A percentile compares a stretch with the other conserved stretches of the same genome.
Conservation (phyloP, 202 grass and related monocot genomes). For the Miscanthus sacchariflorus region DNA sequence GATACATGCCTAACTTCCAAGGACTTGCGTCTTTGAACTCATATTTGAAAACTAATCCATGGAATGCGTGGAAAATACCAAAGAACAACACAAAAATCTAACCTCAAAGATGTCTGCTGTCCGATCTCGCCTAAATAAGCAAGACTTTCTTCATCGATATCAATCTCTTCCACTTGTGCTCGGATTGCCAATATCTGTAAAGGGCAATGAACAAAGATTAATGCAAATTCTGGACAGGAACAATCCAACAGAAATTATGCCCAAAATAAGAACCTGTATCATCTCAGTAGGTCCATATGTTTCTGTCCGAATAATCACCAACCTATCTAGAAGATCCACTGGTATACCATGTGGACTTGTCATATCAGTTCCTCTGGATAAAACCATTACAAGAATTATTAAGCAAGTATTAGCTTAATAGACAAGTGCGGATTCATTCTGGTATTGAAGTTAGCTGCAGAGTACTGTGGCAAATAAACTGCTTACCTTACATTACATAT, state of each 20-base stretch:
- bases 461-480: constrained; percentile 29
- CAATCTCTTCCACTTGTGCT: constrained; percentile 96
- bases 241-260: constrained; percentile 31
- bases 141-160: constrained; percentile 96
- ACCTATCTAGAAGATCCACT: constrained; percentile 90
- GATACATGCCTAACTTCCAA: neutral
- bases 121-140: constrained; percentile 94
- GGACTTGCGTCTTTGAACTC: neutral
- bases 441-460: constrained; percentile 24
- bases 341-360: constrained; percentile 94
- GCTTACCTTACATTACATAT: constrained; percentile 92
- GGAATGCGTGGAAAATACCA: neutral
- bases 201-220: constrained; percentile 36
- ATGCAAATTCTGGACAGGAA: constrained; percentile 29
- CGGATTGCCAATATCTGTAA: constrained; percentile 88
- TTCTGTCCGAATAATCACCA: constrained; percentile 94
- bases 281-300: constrained; percentile 92
- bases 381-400: constrained; percentile 30
- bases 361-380: constrained; percentile 95
- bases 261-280: constrained; percentile 75
- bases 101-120: constrained; percentile 93
- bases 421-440: constrained; percentile 16
- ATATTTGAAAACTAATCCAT: constrained; percentile 3
- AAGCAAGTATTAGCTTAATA: constrained; percentile 22
- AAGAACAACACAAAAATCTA: constrained; percentile 28